These are phyloP conservation scores for Entrophospora sp. DNA, from an alignment of 192 early-diverging fungal species.

Conservation along the genomic window DNA sequence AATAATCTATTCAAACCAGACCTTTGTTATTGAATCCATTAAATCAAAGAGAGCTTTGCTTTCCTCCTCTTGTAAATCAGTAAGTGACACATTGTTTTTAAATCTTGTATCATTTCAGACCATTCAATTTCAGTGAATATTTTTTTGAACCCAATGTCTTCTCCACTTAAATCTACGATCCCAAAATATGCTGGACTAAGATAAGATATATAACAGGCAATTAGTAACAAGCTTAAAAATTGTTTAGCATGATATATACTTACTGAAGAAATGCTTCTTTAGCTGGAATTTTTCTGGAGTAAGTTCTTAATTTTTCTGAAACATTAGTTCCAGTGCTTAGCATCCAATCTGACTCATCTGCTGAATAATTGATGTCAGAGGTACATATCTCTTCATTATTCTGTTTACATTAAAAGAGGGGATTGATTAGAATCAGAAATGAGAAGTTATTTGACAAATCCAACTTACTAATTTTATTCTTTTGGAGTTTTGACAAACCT, in stretches of 20 bases:
- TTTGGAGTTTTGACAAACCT: no score
- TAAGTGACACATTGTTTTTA: neutral
- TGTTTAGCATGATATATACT: neutral
- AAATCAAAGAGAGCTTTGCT: neutral
- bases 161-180: slow-evolving; percentile 12
- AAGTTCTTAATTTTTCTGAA: neutral
- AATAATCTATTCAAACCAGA: neutral
- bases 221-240: no score
- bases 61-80: slow-evolving; percentile 9
- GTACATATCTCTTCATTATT: no score
- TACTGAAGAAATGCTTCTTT: slow-evolving; percentile 4
- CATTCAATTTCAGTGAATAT: slow-evolving; percentile 17
- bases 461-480: no score
- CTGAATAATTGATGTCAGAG: no score
- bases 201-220: slow-evolving; percentile 12
- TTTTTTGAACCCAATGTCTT: slow-evolving; percentile 1
- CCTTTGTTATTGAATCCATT: slow-evolving; percentile 4
- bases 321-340: neutral
- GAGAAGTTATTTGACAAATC: no score
- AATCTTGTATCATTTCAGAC: slow-evolving; percentile 15
- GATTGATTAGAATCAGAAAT: no score
- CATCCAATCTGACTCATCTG: no score
- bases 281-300: neutral
- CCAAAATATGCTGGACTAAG: slow-evolving; percentile 18
- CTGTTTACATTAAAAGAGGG: no score